Percentiles rank a stretch among this genome's conserved stretches.
Evolutionary conservation across 176 grass and related monocot genomes (phyloP).

Genomic region (Olyra latifolia): DNA sequence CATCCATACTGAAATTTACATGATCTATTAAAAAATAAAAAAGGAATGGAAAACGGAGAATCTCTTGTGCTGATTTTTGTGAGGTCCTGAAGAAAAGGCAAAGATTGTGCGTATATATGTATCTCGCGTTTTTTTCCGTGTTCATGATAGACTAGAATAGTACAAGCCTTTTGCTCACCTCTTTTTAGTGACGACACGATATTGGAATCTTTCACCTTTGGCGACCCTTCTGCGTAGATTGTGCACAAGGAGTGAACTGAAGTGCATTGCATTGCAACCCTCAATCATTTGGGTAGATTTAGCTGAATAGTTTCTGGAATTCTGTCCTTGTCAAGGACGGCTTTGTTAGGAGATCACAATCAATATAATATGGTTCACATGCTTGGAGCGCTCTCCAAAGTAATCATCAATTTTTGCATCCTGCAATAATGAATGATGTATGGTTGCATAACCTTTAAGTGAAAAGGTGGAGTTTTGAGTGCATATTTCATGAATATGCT

Average conservation of each 20-base stretch:
- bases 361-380: slow-evolving; percentile 8
- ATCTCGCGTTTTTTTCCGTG: not conserved
- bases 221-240: not conserved
- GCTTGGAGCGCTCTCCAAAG: slow-evolving; percentile 14
- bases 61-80: not conserved
- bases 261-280: not conserved
- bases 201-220: slow-evolving; percentile 1
- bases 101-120: not conserved
- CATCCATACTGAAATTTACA: not conserved
- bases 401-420: not conserved
- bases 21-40: not conserved
- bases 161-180: not conserved
- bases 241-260: slow-evolving; percentile 11
- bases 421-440: not conserved
- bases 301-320: not conserved
- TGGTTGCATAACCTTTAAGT: not conserved
- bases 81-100: not conserved
- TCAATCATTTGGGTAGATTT: slow-evolving; percentile 4
- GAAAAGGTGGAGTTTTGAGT: not conserved
- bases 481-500: not conserved
- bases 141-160: not conserved
- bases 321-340: slow-evolving; percentile 13
- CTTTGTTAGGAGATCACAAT: slow-evolving; percentile 4
- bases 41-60: not conserved
- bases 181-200: not conserved